Percentiles rank a stretch among this genome's conserved stretches.
Evolutionary conservation across 1,284 basidiomycete species (phyloP).

Genomic region (Irpex sp.): DNA sequence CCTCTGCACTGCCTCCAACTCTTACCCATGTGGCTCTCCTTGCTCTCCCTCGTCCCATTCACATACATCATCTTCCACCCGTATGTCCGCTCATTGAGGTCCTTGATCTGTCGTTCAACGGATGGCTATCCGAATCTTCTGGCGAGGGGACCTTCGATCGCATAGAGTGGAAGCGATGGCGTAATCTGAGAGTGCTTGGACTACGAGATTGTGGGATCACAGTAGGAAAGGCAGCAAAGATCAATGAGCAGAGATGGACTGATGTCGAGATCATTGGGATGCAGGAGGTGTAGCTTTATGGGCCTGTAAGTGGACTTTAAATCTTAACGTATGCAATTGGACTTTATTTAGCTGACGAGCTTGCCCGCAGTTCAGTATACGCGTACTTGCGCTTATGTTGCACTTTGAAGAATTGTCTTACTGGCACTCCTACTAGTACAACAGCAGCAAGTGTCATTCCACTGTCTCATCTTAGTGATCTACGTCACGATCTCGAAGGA

Average conservation of each 20-base stretch:
- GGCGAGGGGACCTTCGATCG: slow-evolving; percentile 40
- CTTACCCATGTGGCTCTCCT: slow-evolving; percentile 57
- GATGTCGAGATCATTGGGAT: slow-evolving; percentile 49
- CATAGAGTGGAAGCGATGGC: slow-evolving; percentile 54
- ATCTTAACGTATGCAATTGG: no score
- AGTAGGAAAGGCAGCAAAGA: slow-evolving; percentile 32
- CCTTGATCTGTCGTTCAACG: slow-evolving; percentile 66
- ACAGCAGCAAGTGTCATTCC: no score
- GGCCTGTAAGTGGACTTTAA: no score
- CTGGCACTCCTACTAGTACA: no score
- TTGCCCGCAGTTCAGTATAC: no score
- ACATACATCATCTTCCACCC: slow-evolving; percentile 51
- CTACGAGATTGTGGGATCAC: slow-evolving; percentile 47
- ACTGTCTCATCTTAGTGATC: no score
- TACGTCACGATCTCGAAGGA: no score
- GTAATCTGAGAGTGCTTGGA: slow-evolving; percentile 47
- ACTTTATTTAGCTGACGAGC: no score
- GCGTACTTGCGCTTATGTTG: no score
- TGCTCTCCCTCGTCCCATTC: slow-evolving; percentile 37
- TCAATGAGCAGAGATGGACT: slow-evolving; percentile 62
- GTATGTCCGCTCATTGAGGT: slow-evolving; percentile 60
- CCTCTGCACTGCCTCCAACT: slow-evolving; percentile 52
- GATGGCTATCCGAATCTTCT: slow-evolving; percentile 43
- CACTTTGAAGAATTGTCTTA: no score
- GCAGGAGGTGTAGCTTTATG: slow-evolving; percentile 15